Evolutionary conservation across 306 rosid species (phyloP), one percentile per base, ranked within the genome.

Genomic region (Cicer arietinum): DNA sequence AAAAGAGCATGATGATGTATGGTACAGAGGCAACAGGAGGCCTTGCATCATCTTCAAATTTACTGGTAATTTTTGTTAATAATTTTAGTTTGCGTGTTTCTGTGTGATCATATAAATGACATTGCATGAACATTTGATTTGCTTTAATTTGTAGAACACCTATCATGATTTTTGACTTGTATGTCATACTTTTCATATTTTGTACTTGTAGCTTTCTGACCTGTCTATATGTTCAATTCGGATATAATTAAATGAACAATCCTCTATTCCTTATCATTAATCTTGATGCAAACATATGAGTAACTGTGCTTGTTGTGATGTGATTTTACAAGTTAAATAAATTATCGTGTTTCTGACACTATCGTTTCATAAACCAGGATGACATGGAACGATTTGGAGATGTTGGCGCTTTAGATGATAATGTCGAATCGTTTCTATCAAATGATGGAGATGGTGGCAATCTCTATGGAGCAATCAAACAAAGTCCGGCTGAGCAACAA

Each of bases 341-440:
- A 44, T 60, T 74, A n/a, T 61, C 67, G 51, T 60, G 18, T 53
- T 50, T 75, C 17, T 42, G 51, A 43, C 42, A 9, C 75, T n/a
- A 52, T 59, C 6, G 25, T 62, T 72, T 79, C 63, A 47, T 64
- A 39, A 69, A 79, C 68, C 86, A 88, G 97, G 97, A 93, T 1
- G 92, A 91, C 69, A 88, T 93, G 62, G 97, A 91, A 6, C 89
- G 79, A 75, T 86, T 88, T 75, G 97, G 97, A 66, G 97, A 93
- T 80, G 94, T 91, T 77, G 90, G 89, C 80, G 87, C 90, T 65
- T 85, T 93, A 75, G 98, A 91, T 44, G 93, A 88, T 81, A 88
- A 90, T 66, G 94, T 93, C 37, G 97, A 93, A 57, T 93, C 98
- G 6, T 91, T 91, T 82, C 84, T 93, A 69, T 89, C 97, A 69